Percentiles rank a stretch among this genome's conserved stretches.
phyloP scores from a whole-genome alignment of 345 rosid genomes.

The Sisymbrium altissimum region DNA sequence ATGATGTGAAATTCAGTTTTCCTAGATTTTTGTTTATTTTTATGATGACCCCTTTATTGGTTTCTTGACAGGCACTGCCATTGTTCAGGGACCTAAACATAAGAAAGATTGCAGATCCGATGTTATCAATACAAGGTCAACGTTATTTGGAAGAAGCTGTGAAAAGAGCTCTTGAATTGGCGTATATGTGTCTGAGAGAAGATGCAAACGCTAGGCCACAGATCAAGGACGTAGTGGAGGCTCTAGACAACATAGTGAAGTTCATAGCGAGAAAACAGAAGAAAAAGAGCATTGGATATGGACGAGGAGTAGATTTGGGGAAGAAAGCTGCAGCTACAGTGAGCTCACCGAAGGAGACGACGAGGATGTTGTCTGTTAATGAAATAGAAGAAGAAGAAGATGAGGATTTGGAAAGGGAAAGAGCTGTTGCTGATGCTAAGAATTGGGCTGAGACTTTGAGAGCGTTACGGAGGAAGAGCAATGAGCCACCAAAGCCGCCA shows the following conservation, averaged over 20 bases:
- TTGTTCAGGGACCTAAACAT: constrained; percentile 25
- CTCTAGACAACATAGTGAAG: constrained; percentile 46
- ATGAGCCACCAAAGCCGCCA: background rate
- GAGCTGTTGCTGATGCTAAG: constrained; percentile 27
- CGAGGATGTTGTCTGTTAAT: constrained; percentile 30
- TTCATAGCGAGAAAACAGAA: constrained; percentile 17
- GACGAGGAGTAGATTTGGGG: background rate
- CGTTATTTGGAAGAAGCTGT: constrained; percentile 31
- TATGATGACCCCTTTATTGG: background rate
- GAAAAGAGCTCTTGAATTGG: constrained; percentile 51
- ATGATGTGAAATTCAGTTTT: no score
- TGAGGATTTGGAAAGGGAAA: constrained; percentile 36
- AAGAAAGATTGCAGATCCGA: constrained; percentile 47
- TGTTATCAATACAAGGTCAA: constrained; percentile 36
- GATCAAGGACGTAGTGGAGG: constrained; percentile 44
- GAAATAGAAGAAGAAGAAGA: constrained; percentile 40
- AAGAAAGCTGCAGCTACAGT: background rate
- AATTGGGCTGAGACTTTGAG: constrained; percentile 20
- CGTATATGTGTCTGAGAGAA: constrained; percentile 47
- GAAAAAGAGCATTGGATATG: background rate
- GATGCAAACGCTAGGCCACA: constrained; percentile 49
- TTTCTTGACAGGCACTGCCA: constrained; percentile 35
- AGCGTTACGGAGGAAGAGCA: background rate
- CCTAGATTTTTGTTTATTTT: no score
- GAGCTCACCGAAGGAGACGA: constrained; percentile 37